Percentiles rank a stretch among this genome's conserved stretches.
Conservation (phyloP, 257 asterid genomes). For the Parsonsia alboflavescens region DNA sequence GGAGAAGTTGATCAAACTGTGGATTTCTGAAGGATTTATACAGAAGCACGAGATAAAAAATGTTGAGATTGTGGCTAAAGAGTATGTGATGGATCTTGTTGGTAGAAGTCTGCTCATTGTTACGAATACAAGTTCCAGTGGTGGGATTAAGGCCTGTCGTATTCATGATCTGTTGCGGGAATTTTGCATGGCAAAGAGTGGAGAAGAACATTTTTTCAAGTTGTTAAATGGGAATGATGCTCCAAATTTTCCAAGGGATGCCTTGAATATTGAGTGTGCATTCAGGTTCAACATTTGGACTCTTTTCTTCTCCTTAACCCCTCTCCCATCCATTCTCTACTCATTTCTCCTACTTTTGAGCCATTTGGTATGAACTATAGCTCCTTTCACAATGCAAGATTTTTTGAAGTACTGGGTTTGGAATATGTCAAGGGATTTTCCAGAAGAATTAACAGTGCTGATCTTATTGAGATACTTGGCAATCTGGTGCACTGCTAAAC, state of each 20-base stretch:
- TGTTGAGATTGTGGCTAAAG: not conserved
- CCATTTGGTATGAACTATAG: not conserved
- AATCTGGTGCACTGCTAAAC: not conserved
- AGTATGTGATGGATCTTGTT: not conserved
- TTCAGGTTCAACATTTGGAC: not conserved
- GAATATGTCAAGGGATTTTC: not conserved
- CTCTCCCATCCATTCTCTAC: not conserved
- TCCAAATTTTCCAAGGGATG: not conserved
- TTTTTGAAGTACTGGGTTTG: not conserved
- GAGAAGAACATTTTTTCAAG: not conserved
- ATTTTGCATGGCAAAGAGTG: not conserved
- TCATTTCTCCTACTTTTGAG: not conserved
- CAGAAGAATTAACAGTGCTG: not conserved
- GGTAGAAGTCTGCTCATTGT: constrained; percentile 2
- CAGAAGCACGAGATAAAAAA: not conserved
- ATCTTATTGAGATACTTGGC: not conserved
- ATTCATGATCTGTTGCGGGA: not conserved
- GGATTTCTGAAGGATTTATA: constrained; percentile 11
- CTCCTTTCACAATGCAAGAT: not conserved
- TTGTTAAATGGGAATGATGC: not conserved
- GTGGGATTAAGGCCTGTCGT: constrained; percentile 2
- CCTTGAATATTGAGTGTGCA: not conserved
- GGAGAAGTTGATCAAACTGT: not conserved
- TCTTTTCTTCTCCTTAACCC: not conserved
- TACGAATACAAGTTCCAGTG: not conserved